Base-by-base conservation (phyloP, 1,139 yeast genomes). In the Scheffersomyces segobiensis region DNA sequence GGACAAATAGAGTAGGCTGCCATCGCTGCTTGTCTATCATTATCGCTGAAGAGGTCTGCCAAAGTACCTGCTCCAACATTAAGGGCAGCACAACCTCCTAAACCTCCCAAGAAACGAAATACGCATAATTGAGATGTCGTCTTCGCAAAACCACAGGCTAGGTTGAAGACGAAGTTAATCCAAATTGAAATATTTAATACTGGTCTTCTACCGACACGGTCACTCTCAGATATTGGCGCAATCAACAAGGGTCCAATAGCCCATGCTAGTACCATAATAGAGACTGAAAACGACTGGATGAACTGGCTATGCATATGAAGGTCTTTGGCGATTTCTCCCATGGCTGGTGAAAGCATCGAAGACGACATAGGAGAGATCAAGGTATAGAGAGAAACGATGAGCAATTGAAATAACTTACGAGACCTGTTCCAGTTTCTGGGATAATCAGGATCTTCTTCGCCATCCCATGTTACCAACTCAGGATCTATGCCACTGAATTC, bases 21-120 rank as follows among this genome's bases (percentile, higher is more conserved):
- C 78, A 87, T 75, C 2, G 91, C 90, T 46, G 76, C 66, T 54
- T 83, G 85, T 54, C 91, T 75, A 52, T 82, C 78, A 46, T 72
- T 66, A 61, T 85, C 86, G 53, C 76, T 75, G 72, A 81, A 87
- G 58, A 86, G 69, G 66, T 87, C 92, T n/a, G 89, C 88, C 54
- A 87, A 69, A 4, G 86, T 82, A 46, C 91, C 92, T 1, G 89
- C 90, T n/a, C 90, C 89, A n/a, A 87, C 87, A 56, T 86, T 84
- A 53, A 87, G 72, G 0, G 91, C 86, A 1, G 89, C 87, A 57
- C 87, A 83, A 3, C 88, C 89, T n/a, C 87, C 86, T 39, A 82
- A 70, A 1, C 92, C 92, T 1, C 89, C 89, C 8, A 87, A 66
- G 56, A 87, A 83, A 52, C 91, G 75, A 57, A 84, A 82, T 5